phyloP scores from a whole-genome alignment of 306 rosid species.

The Crotalaria pallida region DNA sequence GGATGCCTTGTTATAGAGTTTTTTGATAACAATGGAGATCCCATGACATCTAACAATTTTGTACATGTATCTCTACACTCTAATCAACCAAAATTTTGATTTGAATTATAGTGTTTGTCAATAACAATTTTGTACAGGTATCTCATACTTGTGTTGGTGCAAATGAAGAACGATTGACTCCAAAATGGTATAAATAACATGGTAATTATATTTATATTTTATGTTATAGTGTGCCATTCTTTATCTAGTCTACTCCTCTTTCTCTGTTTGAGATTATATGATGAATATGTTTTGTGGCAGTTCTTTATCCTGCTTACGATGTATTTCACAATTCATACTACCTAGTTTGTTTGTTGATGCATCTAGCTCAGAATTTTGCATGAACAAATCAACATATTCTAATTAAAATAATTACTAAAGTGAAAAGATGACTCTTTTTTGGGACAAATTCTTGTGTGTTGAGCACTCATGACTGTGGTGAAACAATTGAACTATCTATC shows the following conservation, averaged over 20 bases:
- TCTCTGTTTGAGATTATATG: neutral
- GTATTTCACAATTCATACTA: neutral
- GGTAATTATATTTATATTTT: conserved; percentile 57
- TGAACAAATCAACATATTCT: neutral
- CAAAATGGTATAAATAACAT: conserved; percentile 91
- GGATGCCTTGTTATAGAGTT: no score
- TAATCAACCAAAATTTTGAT: no score
- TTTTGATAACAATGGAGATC: no score
- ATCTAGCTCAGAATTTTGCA: conserved; percentile 1
- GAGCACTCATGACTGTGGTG: neutral
- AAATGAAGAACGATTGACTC: conserved; percentile 85
- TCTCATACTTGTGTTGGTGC: conserved; percentile 97
- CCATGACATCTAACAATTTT: no score
- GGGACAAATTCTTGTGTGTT: neutral
- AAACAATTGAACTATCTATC: neutral
- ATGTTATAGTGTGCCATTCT: neutral
- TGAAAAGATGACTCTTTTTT: neutral
- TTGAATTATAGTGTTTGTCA: no score
- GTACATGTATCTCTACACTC: no score
- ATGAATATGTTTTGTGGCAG: conserved; percentile 4
- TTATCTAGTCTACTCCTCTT: neutral
- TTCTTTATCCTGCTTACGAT: neutral
- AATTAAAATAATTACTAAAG: neutral
- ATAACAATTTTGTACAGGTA: no score
- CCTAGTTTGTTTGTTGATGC: conserved; percentile 10